Conservation (phyloP, 495 filamentous ascomycete genomes). For the Friedmanniomyces endolithicus region DNA sequence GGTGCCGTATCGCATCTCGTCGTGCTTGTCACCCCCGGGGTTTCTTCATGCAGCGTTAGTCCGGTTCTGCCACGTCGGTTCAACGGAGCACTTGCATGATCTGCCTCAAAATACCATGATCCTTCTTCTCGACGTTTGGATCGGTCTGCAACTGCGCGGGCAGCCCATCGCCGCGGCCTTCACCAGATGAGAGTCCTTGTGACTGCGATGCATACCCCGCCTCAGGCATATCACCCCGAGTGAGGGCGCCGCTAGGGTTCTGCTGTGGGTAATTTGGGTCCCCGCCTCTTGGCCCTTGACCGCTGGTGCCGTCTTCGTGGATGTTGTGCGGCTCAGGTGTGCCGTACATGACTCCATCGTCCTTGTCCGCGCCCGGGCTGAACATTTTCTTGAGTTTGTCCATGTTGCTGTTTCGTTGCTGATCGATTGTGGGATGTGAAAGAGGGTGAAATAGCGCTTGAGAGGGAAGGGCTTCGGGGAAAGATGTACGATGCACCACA, state of each 20-base stretch:
- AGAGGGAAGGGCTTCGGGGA: not conserved
- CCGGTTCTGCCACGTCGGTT: not conserved
- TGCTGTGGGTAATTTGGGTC: too few species aligned
- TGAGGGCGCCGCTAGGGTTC: too few species aligned
- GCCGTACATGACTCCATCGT: conserved; percentile 17
- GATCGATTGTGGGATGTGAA: not conserved
- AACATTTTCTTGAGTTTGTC: conserved; percentile 27
- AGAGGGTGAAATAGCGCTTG: not conserved
- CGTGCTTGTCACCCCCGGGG: conserved; percentile 2
- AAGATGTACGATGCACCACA: not conserved
- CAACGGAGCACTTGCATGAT: not conserved
- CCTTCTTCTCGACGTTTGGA: not conserved
- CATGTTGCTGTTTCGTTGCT: conserved; percentile 13
- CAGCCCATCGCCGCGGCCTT: not conserved
- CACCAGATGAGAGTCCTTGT: not conserved
- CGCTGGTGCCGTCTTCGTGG: not conserved
- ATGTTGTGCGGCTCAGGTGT: not conserved
- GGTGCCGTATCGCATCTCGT: not conserved
- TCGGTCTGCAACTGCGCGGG: not conserved
- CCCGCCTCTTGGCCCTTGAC: not conserved
- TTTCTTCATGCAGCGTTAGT: not conserved
- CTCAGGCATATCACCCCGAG: too few species aligned
- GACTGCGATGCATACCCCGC: not conserved
- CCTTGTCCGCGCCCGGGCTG: conserved; percentile 13
- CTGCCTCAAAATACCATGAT: not conserved